Base-by-base conservation (phyloP, 2,329 filamentous ascomycete species). In the Alternaria solani region DNA sequence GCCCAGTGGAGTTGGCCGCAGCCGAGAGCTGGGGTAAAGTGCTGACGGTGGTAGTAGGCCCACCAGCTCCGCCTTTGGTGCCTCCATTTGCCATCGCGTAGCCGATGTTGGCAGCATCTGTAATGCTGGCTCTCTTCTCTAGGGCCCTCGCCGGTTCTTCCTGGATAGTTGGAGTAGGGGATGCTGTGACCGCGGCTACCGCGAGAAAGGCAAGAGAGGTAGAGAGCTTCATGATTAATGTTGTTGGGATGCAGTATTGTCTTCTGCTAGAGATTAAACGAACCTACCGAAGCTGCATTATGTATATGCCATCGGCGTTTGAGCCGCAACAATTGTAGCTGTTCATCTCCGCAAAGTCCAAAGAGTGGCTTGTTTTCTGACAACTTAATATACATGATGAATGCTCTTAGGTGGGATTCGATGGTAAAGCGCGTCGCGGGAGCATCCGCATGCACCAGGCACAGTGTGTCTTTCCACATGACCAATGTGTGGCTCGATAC, bases 31-130 rank as follows among this genome's bases (percentile, higher is more conserved):
- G 75, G 25, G 82, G 80, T 16, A 86, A 81, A 4, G 79, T 81
- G 36, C 82, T 83, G 52, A 88, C 85, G 3, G 84, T 86, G 12
- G 82, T 83, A 8, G 83, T 85, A 1, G 81, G 78, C 30, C 84
- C 85, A 18, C 82, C 83, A 9, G 79, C 74, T 51, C 85, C 85
- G 43, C 85, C 85, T n/a, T 79, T 86, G 4, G 85, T 87, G 51
- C 66, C 81, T 55, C 80, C 81, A 62, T 84, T 84, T 62, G 79
- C 67, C 20, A 79, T 81, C 46, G 81, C 81, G 64, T 80, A 84
- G 23, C 82, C 82, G 30, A 70, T 59, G 36, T 68, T 61, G 3
- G 68, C 67, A 38, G 51, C 65, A 59, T 63, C 70, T 38, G 62
- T 65, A 39, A 66, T 51, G 38, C 48, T 60, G 14, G 64, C 66